Evolutionary conservation across 176 grass and related monocot species (phyloP), one percentile per base, ranked within the genome.

Genomic region (Triticum dicoccoides): DNA sequence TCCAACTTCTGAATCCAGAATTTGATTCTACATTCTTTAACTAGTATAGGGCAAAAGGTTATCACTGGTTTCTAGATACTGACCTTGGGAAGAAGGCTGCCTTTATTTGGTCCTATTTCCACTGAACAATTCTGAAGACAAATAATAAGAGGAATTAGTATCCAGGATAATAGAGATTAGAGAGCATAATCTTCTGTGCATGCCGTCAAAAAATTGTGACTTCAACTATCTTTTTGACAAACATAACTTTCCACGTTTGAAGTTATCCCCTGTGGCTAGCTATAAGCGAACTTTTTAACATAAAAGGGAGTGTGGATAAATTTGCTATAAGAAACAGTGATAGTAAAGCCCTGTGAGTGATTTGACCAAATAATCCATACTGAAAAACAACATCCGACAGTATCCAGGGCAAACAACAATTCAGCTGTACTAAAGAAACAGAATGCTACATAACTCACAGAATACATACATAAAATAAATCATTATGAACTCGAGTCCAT

Each of bases 81-180:
- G 69, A 97, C 95, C 95, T 94, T 94, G 17, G 86, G 77, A 80
- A 97, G 95, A 69, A 94, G 61, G 79, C 45, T 73, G 72, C 41
- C 76, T 94, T 94, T 94, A 83, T 79, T 89, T 39, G 86, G 76
- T 75, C 88, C 88, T 87, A 85, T 84, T 88, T 97, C 95, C 70
- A 87, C 62, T 38, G 86, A 75, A 71, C 83, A 89, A 65, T 89
- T 91, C 95, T 97, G 77, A 81, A 88, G 32, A 88, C n/a, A 88
- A 82, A 51, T n/a, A 81, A 83, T 2, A 82, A 65, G 71, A 80
- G 65, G 4, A 81, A 76, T 80, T 81, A 87, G 62, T 75, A 82
- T 56, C 41, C 54, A 54, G 6, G 17, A 59, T 59, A 82, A 39
- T 61, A 25, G 21, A 71, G 32, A 82, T 27, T 61, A 24, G 21